These are phyloP conservation scores for Cadophora sp. DNA, from an alignment of 2,329 filamentous ascomycete species.

Conservation along the genomic window DNA sequence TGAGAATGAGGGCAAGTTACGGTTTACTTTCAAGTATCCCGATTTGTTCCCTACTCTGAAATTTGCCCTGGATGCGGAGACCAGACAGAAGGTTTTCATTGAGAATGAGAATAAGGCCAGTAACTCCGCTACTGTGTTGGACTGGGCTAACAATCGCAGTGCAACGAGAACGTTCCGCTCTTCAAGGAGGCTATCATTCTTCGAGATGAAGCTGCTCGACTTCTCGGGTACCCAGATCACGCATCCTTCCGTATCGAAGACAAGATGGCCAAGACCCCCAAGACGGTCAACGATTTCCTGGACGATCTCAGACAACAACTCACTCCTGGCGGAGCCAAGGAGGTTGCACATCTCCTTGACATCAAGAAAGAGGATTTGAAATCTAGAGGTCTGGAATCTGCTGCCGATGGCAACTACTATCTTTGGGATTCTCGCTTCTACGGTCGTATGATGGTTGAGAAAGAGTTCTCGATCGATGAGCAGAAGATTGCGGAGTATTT, in stretches of 20 bases:
- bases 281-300: conserved; percentile 76
- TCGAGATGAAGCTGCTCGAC: conserved; percentile 77
- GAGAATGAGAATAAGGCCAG: conserved; percentile 78
- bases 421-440: conserved; percentile 86
- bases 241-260: conserved; percentile 78
- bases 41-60: conserved; percentile 81
- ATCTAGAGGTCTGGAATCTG: conserved; percentile 57
- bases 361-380: conserved; percentile 76
- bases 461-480: conserved; percentile 81
- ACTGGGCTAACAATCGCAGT: conserved; percentile 46
- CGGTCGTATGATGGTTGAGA: conserved; percentile 79
- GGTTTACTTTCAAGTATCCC: conserved; percentile 83
- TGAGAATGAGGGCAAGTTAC: conserved; percentile 76
- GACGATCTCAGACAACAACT: conserved; percentile 72
- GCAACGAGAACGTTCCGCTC: conserved; percentile 72
- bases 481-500: conserved; percentile 85
- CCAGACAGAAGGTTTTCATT: conserved; percentile 72
- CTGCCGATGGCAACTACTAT: conserved; percentile 74
- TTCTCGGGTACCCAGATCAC: conserved; percentile 79
- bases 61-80: conserved; percentile 74
- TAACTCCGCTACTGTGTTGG: not conserved
- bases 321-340: conserved; percentile 71
- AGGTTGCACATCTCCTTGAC: conserved; percentile 72
- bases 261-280: conserved; percentile 83
- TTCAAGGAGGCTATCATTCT: conserved; percentile 79